Conservation (phyloP, 257 asterid species). For the Solanum pennellii region DNA sequence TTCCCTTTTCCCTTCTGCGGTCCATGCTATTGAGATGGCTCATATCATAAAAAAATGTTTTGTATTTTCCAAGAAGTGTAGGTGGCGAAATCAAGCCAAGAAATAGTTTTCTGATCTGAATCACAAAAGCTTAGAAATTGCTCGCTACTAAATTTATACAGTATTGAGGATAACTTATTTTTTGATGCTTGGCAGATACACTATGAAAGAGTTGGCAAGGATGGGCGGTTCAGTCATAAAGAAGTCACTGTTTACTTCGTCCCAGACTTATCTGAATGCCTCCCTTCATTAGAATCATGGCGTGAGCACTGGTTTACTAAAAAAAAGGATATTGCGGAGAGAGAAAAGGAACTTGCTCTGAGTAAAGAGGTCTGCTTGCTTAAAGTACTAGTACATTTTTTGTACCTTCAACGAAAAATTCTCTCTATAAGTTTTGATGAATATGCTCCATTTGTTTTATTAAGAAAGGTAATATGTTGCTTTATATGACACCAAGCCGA, state of each 20-base stretch:
- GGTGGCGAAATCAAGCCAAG: neutral
- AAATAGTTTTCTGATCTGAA: neutral
- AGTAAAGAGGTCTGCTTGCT: slow-evolving; percentile 50
- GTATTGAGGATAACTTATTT: neutral
- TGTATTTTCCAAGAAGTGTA: neutral
- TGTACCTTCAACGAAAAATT: neutral
- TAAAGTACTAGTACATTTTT: neutral
- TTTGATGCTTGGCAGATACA: slow-evolving; percentile 53
- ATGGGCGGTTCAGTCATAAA: slow-evolving; percentile 79
- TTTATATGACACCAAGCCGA: neutral
- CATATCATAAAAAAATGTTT: neutral
- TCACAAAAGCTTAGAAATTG: neutral
- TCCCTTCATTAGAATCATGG: slow-evolving; percentile 84
- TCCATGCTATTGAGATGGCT: neutral
- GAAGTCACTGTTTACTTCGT: slow-evolving; percentile 83
- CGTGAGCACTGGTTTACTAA: slow-evolving; percentile 71
- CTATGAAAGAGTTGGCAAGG: slow-evolving; percentile 81
- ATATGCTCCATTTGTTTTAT: neutral
- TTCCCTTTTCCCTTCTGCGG: neutral
- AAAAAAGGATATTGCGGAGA: slow-evolving; percentile 54
- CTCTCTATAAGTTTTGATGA: neutral
- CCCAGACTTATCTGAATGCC: slow-evolving; percentile 83
- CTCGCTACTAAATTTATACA: neutral
- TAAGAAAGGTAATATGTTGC: neutral
- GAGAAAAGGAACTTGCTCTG: slow-evolving; percentile 37